A percentile compares a stretch with the other conserved stretches of the same genome.
Evolutionary conservation across 2,329 filamentous ascomycete genomes (phyloP).

Genomic region (Fusarium humuli): DNA sequence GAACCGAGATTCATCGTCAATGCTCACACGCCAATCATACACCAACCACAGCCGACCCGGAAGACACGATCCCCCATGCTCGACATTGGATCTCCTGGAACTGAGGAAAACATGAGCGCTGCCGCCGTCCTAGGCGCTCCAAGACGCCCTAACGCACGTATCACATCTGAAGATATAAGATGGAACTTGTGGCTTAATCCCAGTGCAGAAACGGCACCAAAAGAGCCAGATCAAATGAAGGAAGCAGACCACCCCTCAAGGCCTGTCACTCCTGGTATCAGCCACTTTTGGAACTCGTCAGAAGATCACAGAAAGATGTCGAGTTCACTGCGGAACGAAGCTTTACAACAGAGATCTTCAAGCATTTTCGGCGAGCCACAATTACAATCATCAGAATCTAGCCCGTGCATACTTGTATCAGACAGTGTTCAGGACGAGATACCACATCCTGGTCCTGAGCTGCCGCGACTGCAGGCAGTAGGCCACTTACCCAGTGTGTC

Average conservation of each 20-base stretch:
- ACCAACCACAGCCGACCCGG: slow-evolving; percentile 46
- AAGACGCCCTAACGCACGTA: background rate
- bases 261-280: slow-evolving; percentile 34
- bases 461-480: background rate
- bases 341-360: background rate
- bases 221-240: background rate
- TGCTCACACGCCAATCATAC: slow-evolving; percentile 33
- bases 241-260: background rate
- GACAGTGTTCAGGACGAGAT: background rate
- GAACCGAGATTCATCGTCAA: slow-evolving; percentile 29
- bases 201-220: background rate
- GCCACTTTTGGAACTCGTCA: slow-evolving; percentile 22
- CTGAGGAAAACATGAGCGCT: slow-evolving; percentile 25
- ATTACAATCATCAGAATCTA: background rate
- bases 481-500: background rate
- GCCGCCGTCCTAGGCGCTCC: slow-evolving; percentile 26
- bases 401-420: background rate
- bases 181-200: slow-evolving; percentile 43
- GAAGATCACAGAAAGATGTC: slow-evolving; percentile 10
- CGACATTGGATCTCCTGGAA: slow-evolving; percentile 23
- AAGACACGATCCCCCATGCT: slow-evolving; percentile 16
- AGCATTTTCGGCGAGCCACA: background rate
- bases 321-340: background rate
- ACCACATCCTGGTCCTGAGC: background rate
- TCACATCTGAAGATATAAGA: slow-evolving; percentile 32